Evolutionary conservation across 1,284 basidiomycete genomes (phyloP), one percentile per base, ranked within the genome.

Genomic region (Cryptococcus jaspeensis): DNA sequence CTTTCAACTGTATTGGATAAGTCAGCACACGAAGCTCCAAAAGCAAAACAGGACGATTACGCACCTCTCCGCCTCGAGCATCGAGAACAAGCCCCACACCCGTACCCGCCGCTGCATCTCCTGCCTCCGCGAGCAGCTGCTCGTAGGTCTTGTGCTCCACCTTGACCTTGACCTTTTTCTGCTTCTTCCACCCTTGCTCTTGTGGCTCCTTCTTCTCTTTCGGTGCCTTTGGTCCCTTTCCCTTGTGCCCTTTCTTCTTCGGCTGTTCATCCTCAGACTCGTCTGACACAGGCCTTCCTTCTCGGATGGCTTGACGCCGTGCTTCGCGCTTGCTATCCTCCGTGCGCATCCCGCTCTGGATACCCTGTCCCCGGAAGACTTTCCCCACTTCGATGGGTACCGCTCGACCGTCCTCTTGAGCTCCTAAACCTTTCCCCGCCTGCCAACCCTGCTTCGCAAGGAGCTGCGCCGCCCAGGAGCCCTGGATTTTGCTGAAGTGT

Each of bases 381-480:
- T 64, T 65, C 6, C 92, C 86, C 45, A 90, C 74, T 70, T 94
- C 90, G 11, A 98, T 83, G 0, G 93, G 93, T 0, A 88, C 87
- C 4, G 92, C 86, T 55, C 95, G 93, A 67, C 93, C 93, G 66
- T 88, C 85, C 7, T 88, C 88, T 2, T 81, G 79, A 0, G 82
- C 77, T 66, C 93, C 94, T 16, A 97, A 81, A 71, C 94, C 94
- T 20, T 84, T 84, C 7, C 94, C 83, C 0, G 87, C 80, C 69
- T 87, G 81, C 93, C 94, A 98, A 13, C 94, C 93, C 86, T 93
- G 92, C 78, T 92, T 95, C 41, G 85, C 84, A n/a, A 98, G 84
- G 83, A 97, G 84, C 53, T 86, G 85, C 11, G 92, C 87, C 66
- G 92, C 94, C 62, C 92, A 87, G 0, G 87, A 82, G 22, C 84